Percentiles rank a stretch among this genome's conserved stretches.
These are phyloP conservation scores for Aurinia saxatilis DNA, from an alignment of 345 rosid genomes.

Conservation along the genomic window DNA sequence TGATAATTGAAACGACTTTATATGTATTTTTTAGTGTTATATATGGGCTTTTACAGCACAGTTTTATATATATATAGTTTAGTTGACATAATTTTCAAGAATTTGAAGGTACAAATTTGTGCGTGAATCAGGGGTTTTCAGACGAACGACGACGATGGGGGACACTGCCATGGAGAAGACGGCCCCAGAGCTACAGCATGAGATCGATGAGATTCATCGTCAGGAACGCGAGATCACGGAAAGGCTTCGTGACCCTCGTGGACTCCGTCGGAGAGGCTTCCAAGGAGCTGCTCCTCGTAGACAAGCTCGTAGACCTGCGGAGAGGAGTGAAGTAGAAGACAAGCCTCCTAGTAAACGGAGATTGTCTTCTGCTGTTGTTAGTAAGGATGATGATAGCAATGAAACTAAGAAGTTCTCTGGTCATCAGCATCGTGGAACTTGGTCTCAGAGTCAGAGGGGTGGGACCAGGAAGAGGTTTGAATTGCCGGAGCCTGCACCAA, in stretches of 20 bases:
- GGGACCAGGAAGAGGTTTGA: constrained; percentile 45
- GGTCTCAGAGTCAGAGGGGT: constrained; percentile 50
- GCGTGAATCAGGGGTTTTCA: too few species aligned
- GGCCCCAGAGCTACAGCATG: constrained; percentile 13
- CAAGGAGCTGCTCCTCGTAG: constrained; percentile 49
- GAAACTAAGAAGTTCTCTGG: constrained; percentile 29
- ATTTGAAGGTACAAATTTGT: too few species aligned
- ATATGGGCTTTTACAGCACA: too few species aligned
- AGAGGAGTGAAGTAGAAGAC: constrained; percentile 57
- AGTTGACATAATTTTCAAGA: too few species aligned
- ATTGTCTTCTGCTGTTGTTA: constrained; percentile 84
- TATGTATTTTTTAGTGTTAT: too few species aligned
- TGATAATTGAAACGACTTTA: too few species aligned
- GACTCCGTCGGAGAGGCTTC: constrained; percentile 68
- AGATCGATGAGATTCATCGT: constrained; percentile 86
- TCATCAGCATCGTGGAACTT: constrained; percentile 32
- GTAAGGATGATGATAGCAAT: constrained; percentile 39
- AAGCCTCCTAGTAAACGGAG: constrained; percentile 86
- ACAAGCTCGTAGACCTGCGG: constrained; percentile 68
- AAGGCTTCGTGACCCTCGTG: constrained; percentile 89
- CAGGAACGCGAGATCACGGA: constrained; percentile 93
- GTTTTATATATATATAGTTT: too few species aligned
- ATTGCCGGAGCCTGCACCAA: constrained; percentile 59
- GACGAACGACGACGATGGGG: too few species aligned
- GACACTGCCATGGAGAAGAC: too few species aligned